Base-by-base conservation (phyloP, 352 stramenopile species). In the Globisporangium perplexum region DNA sequence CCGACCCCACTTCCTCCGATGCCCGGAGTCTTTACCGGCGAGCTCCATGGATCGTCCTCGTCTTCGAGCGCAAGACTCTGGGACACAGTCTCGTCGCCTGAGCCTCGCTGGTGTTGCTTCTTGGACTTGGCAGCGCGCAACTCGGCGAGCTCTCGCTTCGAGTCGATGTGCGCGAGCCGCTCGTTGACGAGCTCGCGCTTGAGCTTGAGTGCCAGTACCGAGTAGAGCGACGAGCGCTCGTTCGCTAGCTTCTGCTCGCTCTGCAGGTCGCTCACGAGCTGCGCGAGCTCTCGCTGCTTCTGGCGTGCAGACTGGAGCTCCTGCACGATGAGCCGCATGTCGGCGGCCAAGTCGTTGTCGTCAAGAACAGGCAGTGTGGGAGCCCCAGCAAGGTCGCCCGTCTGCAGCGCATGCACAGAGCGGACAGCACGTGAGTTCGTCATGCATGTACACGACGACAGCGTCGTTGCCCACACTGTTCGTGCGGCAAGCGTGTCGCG, bases 161-260 rank as follows among this genome's bases (percentile, higher is more conserved):
- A 72, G 48, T 88, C 70, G 28, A 90, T 83, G 41, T 88, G 77
- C 10, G 79, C 79, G 30, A 90, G 64, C 49, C 79, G 73, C 61
- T 93, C 82, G 59, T 85, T 77, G 53, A 93, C 69, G 57, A 93
- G 69, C 35, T 89, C 75, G 42, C 77, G 74, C 57, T 86, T 87
- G 41, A 93, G 63, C 54, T 90, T 85, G 42, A 72, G 50, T 20
- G 77, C 62, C 0, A 90, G 46, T 23, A 73, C 75, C 49, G 65
- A 59, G 57, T 84, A 88, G 7, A 93, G 63, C 43, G 69, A 57
- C 15, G 88, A 22, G 0, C 77, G 69, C 51, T 89, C 69, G 31
- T 66, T 72, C 1, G 68, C 59, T 7, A 87, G 50, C 46, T 58
- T 63, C 39, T 93, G 77, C 48, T 88, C 82, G 14, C 69, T 70